Conservation (phyloP, 768 basidiomycete genomes). For the Kwoniella bestiolae region DNA sequence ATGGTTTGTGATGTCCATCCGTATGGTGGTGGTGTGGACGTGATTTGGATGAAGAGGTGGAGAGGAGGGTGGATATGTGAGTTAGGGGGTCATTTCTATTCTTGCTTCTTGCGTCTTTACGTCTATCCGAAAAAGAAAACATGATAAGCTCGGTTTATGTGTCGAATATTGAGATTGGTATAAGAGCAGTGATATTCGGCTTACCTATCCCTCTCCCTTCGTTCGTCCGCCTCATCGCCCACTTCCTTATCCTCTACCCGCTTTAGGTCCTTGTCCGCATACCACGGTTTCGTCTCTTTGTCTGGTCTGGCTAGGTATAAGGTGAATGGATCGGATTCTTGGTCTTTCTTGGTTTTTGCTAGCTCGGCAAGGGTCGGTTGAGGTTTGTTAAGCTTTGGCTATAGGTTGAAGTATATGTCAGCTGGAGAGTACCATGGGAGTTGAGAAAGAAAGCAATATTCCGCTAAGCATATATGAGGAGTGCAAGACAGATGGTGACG, state of each 20-base stretch:
- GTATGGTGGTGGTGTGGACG: constrained; percentile 2
- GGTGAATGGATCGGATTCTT: constrained; percentile 55
- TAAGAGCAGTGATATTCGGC: background rate
- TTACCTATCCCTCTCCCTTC: constrained; percentile 39
- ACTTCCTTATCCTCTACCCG: constrained; percentile 51
- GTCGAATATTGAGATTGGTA: no score
- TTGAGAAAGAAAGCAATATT: no score
- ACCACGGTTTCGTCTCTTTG: constrained; percentile 58
- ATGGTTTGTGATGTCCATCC: constrained; percentile 1
- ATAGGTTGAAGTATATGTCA: no score
- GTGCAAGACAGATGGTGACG: no score
- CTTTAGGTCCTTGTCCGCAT: constrained; percentile 52
- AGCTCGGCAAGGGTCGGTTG: constrained; percentile 23
- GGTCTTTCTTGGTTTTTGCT: constrained; percentile 50
- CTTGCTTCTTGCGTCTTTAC: constrained; percentile 52
- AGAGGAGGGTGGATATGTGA: constrained; percentile 41
- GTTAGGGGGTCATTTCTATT: constrained; percentile 52
- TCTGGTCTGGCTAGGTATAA: constrained; percentile 57
- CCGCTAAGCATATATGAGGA: no score
- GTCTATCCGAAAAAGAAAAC: constrained; percentile 24
- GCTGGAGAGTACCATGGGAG: no score
- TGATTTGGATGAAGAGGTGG: constrained; percentile 19
- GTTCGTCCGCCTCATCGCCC: constrained; percentile 52
- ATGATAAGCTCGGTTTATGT: background rate
- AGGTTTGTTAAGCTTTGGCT: constrained; percentile 8